Percentiles rank a stretch among this genome's conserved stretches.
Conservation (phyloP, 2,329 filamentous ascomycete species). For the Pseudogymnoascus verrucosus region DNA sequence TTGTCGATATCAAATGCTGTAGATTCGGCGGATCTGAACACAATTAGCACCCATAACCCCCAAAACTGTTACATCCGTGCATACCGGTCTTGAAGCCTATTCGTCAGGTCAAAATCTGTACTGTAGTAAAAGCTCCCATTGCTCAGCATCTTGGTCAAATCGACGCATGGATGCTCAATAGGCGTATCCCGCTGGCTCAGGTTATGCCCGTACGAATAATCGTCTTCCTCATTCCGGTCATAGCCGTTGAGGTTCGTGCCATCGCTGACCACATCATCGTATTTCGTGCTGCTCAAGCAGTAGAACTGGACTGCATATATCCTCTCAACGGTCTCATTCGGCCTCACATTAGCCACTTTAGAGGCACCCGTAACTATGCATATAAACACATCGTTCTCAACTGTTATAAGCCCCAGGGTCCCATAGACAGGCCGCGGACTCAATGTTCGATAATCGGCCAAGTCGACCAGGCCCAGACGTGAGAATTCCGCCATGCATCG, state of each 20-base stretch:
- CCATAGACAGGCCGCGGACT: slow-evolving; percentile 70
- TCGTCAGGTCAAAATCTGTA: slow-evolving; percentile 94
- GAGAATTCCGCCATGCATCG: slow-evolving; percentile 83
- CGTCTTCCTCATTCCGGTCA: slow-evolving; percentile 7
- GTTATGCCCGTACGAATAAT: slow-evolving; percentile 37
- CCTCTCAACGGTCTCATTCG: slow-evolving; percentile 80
- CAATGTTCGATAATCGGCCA: slow-evolving; percentile 69
- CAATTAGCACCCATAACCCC: slow-evolving; percentile 19
- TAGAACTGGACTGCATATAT: slow-evolving; percentile 87
- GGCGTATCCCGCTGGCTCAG: slow-evolving; percentile 60
- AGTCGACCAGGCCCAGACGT: slow-evolving; percentile 52
- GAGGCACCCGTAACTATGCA: slow-evolving; percentile 77
- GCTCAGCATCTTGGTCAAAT: slow-evolving; percentile 82
- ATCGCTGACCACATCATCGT: slow-evolving; percentile 66
- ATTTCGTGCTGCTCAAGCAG: slow-evolving; percentile 78
- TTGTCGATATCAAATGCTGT: slow-evolving; percentile 84
- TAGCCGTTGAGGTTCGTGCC: slow-evolving; percentile 23
- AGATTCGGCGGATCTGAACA: slow-evolving; percentile 59
- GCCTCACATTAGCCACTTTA: slow-evolving; percentile 72
- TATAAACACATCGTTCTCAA: slow-evolving; percentile 79
- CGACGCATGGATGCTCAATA: slow-evolving; percentile 80
- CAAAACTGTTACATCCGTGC: slow-evolving; percentile 13
- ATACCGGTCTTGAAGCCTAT: slow-evolving; percentile 80
- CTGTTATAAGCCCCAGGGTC: slow-evolving; percentile 78
- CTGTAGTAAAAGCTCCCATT: slow-evolving; percentile 98